Evolutionary conservation across 2,329 filamentous ascomycete species (phyloP).

Genomic region (Xylariaceae sp.): DNA sequence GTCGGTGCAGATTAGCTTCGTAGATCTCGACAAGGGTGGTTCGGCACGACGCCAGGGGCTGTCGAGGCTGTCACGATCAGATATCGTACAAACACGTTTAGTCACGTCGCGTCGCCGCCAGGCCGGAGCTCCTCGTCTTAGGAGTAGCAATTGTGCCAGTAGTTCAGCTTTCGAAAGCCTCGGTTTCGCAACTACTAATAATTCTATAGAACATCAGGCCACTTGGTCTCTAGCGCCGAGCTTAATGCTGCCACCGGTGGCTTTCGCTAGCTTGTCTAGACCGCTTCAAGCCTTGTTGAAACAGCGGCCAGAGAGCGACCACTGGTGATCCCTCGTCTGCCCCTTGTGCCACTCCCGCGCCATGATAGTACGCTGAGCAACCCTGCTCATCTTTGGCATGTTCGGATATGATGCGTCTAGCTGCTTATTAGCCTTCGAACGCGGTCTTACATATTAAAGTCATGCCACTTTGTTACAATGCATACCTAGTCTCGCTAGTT

Average conservation of each 20-base stretch:
- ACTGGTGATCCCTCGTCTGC: background rate
- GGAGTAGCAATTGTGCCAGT: background rate
- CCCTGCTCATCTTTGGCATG: too few species aligned
- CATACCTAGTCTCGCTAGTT: background rate
- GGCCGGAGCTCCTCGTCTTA: background rate
- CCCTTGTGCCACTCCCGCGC: background rate
- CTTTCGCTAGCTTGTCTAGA: conserved; percentile 3
- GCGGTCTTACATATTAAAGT: too few species aligned
- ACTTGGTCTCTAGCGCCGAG: background rate
- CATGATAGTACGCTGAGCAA: conserved; percentile 4
- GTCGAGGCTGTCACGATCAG: background rate
- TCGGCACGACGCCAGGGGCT: conserved; percentile 1
- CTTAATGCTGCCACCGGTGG: background rate
- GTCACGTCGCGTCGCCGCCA: background rate
- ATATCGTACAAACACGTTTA: background rate
- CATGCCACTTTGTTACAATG: too few species aligned
- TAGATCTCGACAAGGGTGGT: conserved; percentile 16
- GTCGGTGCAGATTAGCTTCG: conserved; percentile 7
- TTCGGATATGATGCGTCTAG: too few species aligned
- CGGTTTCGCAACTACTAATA: background rate
- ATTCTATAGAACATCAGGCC: background rate
- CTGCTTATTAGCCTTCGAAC: conserved; percentile 6
- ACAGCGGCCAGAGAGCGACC: background rate
- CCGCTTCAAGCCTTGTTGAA: conserved; percentile 5
- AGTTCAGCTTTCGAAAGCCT: conserved; percentile 8